Evolutionary conservation across 2,329 filamentous ascomycete genomes (phyloP), one percentile per base, ranked within the genome.

Genomic region (Colletotrichum gloeosporioides): DNA sequence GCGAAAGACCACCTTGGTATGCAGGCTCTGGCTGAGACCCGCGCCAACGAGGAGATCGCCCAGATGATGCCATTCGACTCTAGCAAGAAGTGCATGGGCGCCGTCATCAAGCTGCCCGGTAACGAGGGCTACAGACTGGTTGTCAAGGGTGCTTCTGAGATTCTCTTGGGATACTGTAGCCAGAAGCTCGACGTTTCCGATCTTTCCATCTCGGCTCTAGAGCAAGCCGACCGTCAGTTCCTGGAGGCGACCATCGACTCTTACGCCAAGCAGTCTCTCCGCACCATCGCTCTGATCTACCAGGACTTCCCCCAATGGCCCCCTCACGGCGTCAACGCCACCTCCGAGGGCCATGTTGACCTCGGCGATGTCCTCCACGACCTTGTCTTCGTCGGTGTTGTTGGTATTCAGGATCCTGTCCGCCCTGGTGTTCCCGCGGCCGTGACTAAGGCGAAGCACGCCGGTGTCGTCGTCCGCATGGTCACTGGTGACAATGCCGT

Each of bases 251-350:
- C 91, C 71, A 93, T 93, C 78, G 89, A 90, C 69, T 86, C 87
- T 6, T 93, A 93, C 79, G 92, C 92, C 16, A 87, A 87, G 27
- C 86, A 90, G 49, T 95, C 94, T n/a, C 89, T 96, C 15, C 92
- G 95, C 64, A 95, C 94, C 1, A 95, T 96, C 70, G 94, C 91
- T 22, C 88, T 96, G 78, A 89, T 94, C 6, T 96, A 95, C 83
- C 90, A 91, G 62, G 95, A 97, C 78, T 95, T 94, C 75, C 89
- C 92, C 32, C 88, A 87, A 74, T 94, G 93, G 90, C 94, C 95
- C 31, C 93, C 89, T 22, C 91, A 93, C 77, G 87, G 90, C 66
- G 92, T 89, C n/a, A 53, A 53, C 5, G 85, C 90, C 18, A 93
- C 94, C 71, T 89, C 91, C n/a, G 89, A 91, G 16, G 93, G 94